Evolutionary conservation across 768 basidiomycete species (phyloP), one percentile per base, ranked within the genome.

Genomic region (Pleurotus djamor): DNA sequence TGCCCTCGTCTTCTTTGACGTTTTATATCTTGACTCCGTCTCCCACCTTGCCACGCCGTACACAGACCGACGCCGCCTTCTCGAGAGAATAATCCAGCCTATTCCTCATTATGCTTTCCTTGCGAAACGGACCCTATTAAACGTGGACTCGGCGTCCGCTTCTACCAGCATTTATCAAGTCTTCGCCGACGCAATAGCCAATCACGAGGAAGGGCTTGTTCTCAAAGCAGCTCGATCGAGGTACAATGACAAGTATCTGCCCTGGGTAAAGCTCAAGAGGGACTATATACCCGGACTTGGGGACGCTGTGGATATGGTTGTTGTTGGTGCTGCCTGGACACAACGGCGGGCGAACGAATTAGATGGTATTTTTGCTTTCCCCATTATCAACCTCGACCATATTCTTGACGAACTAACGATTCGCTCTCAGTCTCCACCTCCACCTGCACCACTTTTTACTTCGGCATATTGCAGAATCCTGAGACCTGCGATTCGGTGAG

Each of bases 241-340:
- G 2, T 96, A 96, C 68, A 86, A 87, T 60, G 87, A 89, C 64
- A 76, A 69, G 64, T 72, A 66, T 4, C 72, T 79, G 59, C 87
- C 88, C 13, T 96, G 94, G 94, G 86, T 95, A 33, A 96, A 97
- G 73, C 66, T 93, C 51, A 93, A 94, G 76, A 85, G 81, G 67
- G 95, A 98, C 69, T 96, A 96, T 62, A 92, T 98, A 41, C 85
- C 86, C 1, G 89, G 89, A 4, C 80, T 89, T 48, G 92, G 93
- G 0, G 95, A 98, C 69, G 81, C 84, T 4, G 64, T 95, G 13
- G 92, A 95, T 69, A 79, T 96, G 59, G 85, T 86, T 3, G 67
- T 96, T 36, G 72, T 96, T 16, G 95, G 84, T 1, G 92, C 86
- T 16, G 74, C 81, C 0, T 95, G 92, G 91, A 89, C 92, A 58